Conservation (phyloP, 2,329 filamentous ascomycete genomes). For the Pyrenochaeta sp. region DNA sequence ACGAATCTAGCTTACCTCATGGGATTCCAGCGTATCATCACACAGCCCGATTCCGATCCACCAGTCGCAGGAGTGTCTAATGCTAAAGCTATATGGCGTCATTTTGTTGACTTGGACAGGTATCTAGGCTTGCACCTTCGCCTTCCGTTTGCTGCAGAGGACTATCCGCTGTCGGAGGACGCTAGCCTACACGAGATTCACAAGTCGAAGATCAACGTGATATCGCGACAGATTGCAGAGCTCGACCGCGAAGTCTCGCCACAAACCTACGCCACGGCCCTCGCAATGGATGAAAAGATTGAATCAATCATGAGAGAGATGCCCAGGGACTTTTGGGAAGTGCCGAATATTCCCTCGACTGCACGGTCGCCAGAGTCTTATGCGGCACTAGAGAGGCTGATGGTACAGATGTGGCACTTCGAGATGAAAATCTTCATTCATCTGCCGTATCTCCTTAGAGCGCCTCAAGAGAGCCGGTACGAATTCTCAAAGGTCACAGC, state of each 20-base stretch:
- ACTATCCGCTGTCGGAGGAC: conserved; percentile 36
- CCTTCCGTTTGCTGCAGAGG: conserved; percentile 45
- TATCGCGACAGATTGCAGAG: conserved; percentile 37
- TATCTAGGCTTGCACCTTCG: conserved; percentile 46
- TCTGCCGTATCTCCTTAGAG: conserved; percentile 44
- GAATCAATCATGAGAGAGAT: conserved; percentile 40
- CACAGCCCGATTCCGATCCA: conserved; percentile 24
- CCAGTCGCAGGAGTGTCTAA: conserved; percentile 36
- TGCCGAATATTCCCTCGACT: conserved; percentile 45
- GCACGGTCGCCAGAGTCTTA: conserved; percentile 40
- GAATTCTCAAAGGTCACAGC: conserved; percentile 47
- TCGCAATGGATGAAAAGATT: conserved; percentile 43
- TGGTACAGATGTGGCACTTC: conserved; percentile 48
- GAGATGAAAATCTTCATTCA: conserved; percentile 48
- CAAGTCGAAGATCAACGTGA: conserved; percentile 30
- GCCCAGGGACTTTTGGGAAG: conserved; percentile 47
- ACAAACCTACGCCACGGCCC: conserved; percentile 42
- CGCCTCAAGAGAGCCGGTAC: conserved; percentile 41
- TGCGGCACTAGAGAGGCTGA: conserved; percentile 37
- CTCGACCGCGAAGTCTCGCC: conserved; percentile 41
- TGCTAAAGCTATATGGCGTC: conserved; percentile 40
- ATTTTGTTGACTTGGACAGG: conserved; percentile 41
- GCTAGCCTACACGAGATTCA: conserved; percentile 30
- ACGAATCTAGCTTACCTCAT: conserved; percentile 47
- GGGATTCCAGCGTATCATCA: conserved; percentile 48